Evolutionary conservation across 2,329 filamentous ascomycete genomes (phyloP), one percentile per base, ranked within the genome.

Genomic region (Zarea fungicola): DNA sequence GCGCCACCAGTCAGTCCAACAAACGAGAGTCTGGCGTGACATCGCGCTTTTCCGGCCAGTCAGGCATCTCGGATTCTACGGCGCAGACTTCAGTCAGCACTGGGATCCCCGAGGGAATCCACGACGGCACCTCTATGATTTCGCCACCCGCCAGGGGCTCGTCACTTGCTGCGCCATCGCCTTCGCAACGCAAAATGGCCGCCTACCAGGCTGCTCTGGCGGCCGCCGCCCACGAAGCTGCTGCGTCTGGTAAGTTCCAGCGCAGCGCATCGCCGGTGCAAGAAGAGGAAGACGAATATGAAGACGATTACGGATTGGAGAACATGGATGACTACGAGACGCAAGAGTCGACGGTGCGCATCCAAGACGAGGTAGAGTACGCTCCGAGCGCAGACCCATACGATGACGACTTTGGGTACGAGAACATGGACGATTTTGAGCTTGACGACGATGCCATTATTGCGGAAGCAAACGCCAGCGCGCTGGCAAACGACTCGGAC

Each of bases 381-480:
- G 80, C 79, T 48, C 76, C 78, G 54, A 74, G 14, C 13, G 18
- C 13, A 6, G 18, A 28, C 6, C 22, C 32, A 8, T n/a, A 77
- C 68, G 76, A 84, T 43, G 80, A 82, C 50, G 65, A 63, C 32
- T 68, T 69, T 46, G 56, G 62, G 67, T 78, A 85, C 45, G 81
- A 83, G 52, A 85, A 92, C 55, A 62, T 77, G 56, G 80, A 84
- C 52, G 80, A 85, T 55, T 80, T 81, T 51, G 81, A 84, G 37
- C 76, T 87, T 43, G 87, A 89, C 51, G 90, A 97, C 56, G 91
- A 96, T 58, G 83, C 84, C 26, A 93, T 97, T 58, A 95, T 99
- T 52, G 92, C 91, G 0, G 93, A 90, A 50, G 93, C 93, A 5
- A 99, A 99, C 58, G 91, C 92, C 1, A 91, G 93, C 63, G 93